These are phyloP conservation scores for Scedosporium apiospermum DNA, from an alignment of 2,329 filamentous ascomycete genomes.

Conservation along the genomic window DNA sequence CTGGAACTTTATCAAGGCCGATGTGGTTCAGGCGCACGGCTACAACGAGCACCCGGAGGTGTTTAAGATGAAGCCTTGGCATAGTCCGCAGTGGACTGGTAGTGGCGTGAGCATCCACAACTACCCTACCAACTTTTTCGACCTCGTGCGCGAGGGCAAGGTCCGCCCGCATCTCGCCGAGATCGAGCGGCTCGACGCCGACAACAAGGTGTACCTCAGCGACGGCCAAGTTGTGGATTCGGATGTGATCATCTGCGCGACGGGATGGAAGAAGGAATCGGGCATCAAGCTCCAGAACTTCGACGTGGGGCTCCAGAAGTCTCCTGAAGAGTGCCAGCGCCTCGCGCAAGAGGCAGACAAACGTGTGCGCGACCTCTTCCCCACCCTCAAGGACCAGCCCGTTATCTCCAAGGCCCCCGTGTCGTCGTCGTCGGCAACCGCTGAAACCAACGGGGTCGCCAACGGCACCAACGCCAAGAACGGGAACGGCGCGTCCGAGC, in stretches of 20 bases:
- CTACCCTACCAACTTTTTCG: slow-evolving; percentile 39
- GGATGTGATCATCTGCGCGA: slow-evolving; percentile 39
- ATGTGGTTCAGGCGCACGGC: slow-evolving; percentile 34
- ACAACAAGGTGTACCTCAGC: slow-evolving; percentile 28
- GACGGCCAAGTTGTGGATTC: slow-evolving; percentile 28
- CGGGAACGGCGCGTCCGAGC: no score
- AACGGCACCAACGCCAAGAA: no score
- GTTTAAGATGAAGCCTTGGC: slow-evolving; percentile 30
- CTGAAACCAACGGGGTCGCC: no score
- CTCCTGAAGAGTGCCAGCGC: neutral
- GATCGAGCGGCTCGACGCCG: slow-evolving; percentile 27
- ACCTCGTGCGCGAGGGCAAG: slow-evolving; percentile 36
- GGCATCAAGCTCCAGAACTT: slow-evolving; percentile 29
- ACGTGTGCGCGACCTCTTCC: no score
- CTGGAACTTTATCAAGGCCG: slow-evolving; percentile 12
- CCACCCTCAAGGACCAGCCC: no score
- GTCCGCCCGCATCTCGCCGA: slow-evolving; percentile 39
- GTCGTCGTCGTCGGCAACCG: no score
- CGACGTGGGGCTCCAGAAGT: slow-evolving; percentile 1
- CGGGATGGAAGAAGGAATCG: slow-evolving; percentile 39
- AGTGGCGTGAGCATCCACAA: slow-evolving; percentile 44
- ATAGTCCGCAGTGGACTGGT: slow-evolving; percentile 35
- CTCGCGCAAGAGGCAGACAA: no score
- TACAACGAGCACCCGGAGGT: slow-evolving; percentile 32
- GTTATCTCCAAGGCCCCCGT: no score